Percentiles rank a stretch among this genome's conserved stretches.
phyloP scores from a whole-genome alignment of 768 basidiomycete species.

The Rhodotorula babjevae region DNA sequence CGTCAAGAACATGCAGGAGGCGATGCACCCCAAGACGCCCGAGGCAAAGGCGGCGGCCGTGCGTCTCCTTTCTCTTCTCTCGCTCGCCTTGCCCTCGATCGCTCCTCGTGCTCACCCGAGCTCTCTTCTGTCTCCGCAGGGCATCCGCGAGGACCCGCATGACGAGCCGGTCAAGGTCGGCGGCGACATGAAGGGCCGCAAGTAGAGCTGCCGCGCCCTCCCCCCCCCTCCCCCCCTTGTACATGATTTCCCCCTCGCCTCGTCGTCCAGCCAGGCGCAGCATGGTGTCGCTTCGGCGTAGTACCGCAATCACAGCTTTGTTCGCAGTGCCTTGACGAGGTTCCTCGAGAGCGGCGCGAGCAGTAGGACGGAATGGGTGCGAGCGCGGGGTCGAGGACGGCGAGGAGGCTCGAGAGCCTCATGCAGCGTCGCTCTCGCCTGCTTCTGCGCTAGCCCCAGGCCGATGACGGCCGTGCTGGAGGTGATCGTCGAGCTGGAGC shows the following conservation, averaged over 20 bases:
- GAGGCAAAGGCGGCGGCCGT: constrained; percentile 16
- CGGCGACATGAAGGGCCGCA: constrained; percentile 9
- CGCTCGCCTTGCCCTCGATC: not conserved
- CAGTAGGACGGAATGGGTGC: no score
- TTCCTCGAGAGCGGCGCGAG: no score
- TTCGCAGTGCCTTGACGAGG: no score
- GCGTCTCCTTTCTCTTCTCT: not conserved
- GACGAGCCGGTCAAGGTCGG: constrained; percentile 10
- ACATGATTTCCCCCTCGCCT: not conserved
- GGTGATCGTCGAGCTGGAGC: no score
- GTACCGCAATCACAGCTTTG: no score
- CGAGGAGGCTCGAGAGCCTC: no score
- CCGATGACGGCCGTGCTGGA: no score
- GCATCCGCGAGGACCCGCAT: not conserved
- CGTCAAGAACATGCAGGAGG: constrained; percentile 13
- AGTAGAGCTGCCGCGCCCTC: not conserved
- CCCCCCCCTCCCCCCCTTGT: not conserved
- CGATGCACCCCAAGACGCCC: constrained; percentile 22
- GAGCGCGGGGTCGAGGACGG: no score
- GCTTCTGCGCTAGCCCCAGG: no score
- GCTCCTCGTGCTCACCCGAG: not conserved
- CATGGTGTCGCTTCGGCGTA: no score
- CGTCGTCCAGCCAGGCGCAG: no score
- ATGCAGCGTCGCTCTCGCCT: no score
- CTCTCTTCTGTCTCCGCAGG: not conserved